Percentiles rank a stretch among this genome's conserved stretches.
phyloP scores from a whole-genome alignment of 306 rosid genomes.

The Pueraria montana region DNA sequence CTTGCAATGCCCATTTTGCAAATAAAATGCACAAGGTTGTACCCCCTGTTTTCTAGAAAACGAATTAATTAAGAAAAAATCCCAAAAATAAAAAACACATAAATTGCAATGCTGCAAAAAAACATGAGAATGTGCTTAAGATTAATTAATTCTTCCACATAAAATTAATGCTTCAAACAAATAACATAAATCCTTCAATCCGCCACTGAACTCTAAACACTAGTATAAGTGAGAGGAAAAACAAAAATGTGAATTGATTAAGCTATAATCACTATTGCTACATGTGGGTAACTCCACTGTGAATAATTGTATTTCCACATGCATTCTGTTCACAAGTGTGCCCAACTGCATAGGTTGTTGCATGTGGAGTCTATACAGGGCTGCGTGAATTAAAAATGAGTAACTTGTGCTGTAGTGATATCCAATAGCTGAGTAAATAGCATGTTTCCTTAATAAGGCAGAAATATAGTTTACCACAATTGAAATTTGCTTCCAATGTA shows the following conservation, averaged over 20 bases:
- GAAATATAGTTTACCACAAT: neutral
- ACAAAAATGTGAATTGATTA: too few species aligned
- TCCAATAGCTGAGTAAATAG: neutral
- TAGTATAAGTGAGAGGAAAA: slow-evolving; percentile 16
- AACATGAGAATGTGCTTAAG: slow-evolving; percentile 32
- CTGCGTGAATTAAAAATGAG: slow-evolving; percentile 9
- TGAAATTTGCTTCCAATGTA: neutral
- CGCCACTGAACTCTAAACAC: neutral
- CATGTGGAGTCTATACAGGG: slow-evolving; percentile 2
- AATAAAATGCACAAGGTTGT: slow-evolving; percentile 61
- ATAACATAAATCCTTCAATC: slow-evolving; percentile 17
- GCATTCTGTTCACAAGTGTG: slow-evolving; percentile 8
- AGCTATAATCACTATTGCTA: slow-evolving; percentile 15
- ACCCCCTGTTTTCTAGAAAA: slow-evolving; percentile 65
- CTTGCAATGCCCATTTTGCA: slow-evolving; percentile 75
- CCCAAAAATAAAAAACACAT: slow-evolving; percentile 27
- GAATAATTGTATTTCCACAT: slow-evolving; percentile 19
- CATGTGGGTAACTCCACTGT: slow-evolving; percentile 15
- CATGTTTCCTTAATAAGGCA: neutral
- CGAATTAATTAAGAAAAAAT: slow-evolving; percentile 35
- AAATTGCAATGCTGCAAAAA: slow-evolving; percentile 21
- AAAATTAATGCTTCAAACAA: slow-evolving; percentile 3
- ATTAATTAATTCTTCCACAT: slow-evolving; percentile 6
- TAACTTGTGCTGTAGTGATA: neutral
- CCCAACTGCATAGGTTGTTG: slow-evolving; percentile 1